Percentiles rank a stretch among this genome's conserved stretches.
phyloP scores from a whole-genome alignment of 106 monocot genomes.

The Acanthochlamys bracteata region DNA sequence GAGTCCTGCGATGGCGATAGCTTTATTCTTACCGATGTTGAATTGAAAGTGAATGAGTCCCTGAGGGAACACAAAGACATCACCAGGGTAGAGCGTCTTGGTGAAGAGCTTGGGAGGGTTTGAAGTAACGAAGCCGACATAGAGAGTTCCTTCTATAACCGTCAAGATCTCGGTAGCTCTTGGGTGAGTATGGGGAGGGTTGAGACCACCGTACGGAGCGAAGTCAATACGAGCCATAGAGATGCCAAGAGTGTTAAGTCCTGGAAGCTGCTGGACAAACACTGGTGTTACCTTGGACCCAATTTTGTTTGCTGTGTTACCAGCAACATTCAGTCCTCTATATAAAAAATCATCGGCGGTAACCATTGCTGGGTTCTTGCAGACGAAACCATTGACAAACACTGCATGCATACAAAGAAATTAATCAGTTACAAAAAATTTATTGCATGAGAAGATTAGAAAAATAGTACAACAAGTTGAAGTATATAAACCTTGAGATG shows the following conservation, averaged over 20 bases:
- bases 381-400: slow-evolving; percentile 9
- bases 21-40: background rate
- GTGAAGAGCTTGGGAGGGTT: slow-evolving; percentile 2
- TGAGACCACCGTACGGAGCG: background rate
- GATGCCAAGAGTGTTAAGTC: slow-evolving; percentile 9
- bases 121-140: slow-evolving; percentile 9
- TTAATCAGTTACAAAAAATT: background rate
- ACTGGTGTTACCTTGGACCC: background rate
- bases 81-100: background rate
- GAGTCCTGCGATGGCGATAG: background rate
- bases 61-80: slow-evolving; percentile 9
- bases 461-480: too few relatives aligned
- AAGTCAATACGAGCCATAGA: slow-evolving; percentile 4
- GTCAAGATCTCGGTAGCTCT: slow-evolving; percentile 1
- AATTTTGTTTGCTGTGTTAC: background rate
- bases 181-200: slow-evolving; percentile 9
- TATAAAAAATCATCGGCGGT: slow-evolving; percentile 8
- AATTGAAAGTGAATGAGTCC: slow-evolving; percentile 5
- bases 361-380: background rate
- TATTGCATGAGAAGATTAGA: background rate
- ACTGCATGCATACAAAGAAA: background rate
- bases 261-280: background rate
- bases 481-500: background rate
- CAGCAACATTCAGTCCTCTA: background rate
- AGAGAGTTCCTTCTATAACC: slow-evolving; percentile 2